Base-by-base conservation (phyloP, 2,329 filamentous ascomycete species). In the Claviceps maximensis region DNA sequence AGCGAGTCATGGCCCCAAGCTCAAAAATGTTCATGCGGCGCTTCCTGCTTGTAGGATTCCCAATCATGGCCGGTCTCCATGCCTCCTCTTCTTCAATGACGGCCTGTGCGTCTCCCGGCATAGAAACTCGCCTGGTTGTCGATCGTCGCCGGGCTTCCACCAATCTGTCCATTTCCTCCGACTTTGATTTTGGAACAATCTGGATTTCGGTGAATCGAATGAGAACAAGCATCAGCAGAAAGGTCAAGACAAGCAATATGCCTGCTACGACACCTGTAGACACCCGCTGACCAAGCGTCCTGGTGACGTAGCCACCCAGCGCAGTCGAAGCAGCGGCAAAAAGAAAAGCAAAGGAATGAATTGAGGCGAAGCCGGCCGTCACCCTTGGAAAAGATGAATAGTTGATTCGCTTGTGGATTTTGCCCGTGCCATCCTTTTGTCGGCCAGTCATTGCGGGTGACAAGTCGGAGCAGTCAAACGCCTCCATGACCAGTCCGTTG, bases 381-480 rank as follows among this genome's bases (percentile, higher is more conserved):
- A 89, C 81, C 41, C 86, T 78, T 7, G 87, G 87, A 57, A 87
- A 89, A 0, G 81, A 84, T 0, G 85, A 87, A 69, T 87, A 89
- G 62, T 87, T 87, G 12, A 80, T 88, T 47, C 71, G 69, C 45
- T 74, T 75, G 17, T 68, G 65, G 10, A 62, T 61, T 50, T 66
- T 67, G 13, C 64, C 62, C 5, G 69, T 69, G 3, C 62, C 60
- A n/a, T 70, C 70, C 29, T 67, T 71, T n/a, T 73, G 73, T 17
- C 73, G 72, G 31, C 78, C 78, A 7, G 77, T 85, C 72, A 85
- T 83, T 12, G 84, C 83, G 2, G 84, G 81, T 58, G 86, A 84
- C 4, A 90, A 72, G 64, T 90, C 87, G 42, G 83, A 87, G n/a
- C 82, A 86, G 63, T 90, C 87, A 64, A 84, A 90, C 0, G 82